Evolutionary conservation across 352 stramenopile species (phyloP), one percentile per base, ranked within the genome.

Genomic region (Pythium phragmitis): DNA sequence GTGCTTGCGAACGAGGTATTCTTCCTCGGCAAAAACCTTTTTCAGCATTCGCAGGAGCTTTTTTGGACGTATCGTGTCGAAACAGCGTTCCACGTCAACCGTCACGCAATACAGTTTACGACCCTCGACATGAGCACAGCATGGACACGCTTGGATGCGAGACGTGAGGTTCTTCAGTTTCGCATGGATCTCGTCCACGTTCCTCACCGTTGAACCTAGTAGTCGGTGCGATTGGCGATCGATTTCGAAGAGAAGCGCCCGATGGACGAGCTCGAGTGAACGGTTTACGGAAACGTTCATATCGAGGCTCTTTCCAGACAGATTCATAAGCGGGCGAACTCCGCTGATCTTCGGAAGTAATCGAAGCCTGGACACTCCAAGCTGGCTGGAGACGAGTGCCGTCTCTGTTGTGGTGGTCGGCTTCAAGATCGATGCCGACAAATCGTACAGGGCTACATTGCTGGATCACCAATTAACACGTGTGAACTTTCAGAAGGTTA

Each of bases 21-120:
- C 77, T 2, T 92, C 79, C 72, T 94, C 79, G 46, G 58, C 56
- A 3, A 94, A 59, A 2, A 78, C 62, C 47, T 83, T 83, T 34
- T 89, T 89, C 8, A 94, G 58, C 12, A 91, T 69, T 16, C 81
- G 72, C 33, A 87, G 82, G 3, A 94, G 70, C 60, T 87, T 89
- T 4, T 64, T 69, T 5, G 80, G 77, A 7, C 76, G 79, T 53
- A 94, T 92, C 1, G 80, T 92, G 69, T 94, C 85, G 54, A 94
- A 94, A 41, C 85, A 94, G 3, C 82, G 73, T 46, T 91, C 83
- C n/a, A 92, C 80, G 33, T 94, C 85, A 8, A 94, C 78, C 7
- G 75, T 76, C 7, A 90, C 80, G 45, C 77, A 86, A 46, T 89
- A 91, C 21, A 85, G 41, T 36, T 64, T 23, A 16, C 30, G 33